A percentile compares a stretch with the other conserved stretches of the same genome.
phyloP scores from a whole-genome alignment of 495 filamentous ascomycete genomes.

The Aspergillus haitiensis region DNA sequence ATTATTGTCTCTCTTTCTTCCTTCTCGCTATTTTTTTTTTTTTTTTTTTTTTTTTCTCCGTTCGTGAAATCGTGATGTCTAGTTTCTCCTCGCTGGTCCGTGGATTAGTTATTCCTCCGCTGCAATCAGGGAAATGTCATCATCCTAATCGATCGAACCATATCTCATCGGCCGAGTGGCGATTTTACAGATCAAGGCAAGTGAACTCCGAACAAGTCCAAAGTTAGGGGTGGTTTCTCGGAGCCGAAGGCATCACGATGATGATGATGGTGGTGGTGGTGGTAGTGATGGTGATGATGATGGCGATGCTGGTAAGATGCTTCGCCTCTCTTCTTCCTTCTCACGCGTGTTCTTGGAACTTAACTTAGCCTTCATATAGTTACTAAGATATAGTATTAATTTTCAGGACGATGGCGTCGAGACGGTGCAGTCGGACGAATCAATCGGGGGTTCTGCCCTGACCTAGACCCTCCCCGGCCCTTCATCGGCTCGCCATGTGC shows the following conservation, averaged over 20 bases:
- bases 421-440: constrained; percentile 12
- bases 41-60: too few species aligned
- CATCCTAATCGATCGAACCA: neutral
- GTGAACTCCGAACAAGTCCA: too few species aligned
- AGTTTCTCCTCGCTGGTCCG: neutral
- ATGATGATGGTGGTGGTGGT: neutral
- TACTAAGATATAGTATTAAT: neutral
- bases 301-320: neutral
- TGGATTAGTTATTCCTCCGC: constrained; percentile 1
- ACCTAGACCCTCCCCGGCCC: constrained; percentile 10
- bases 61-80: too few species aligned
- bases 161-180: neutral
- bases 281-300: neutral
- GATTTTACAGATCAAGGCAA: too few species aligned
- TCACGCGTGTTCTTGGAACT: neutral
- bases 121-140: neutral
- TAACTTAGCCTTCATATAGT: neutral
- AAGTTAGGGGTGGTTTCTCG: neutral
- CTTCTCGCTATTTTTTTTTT: too few species aligned
- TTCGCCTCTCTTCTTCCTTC: neutral
- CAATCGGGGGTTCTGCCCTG: constrained; percentile 7
- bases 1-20: neutral
- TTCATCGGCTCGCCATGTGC: constrained; percentile 15
- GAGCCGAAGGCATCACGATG: constrained; percentile 7
- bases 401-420: neutral